Evolutionary conservation across 108 stramenopile genomes (phyloP), one percentile per base, ranked within the genome.

Genomic region (Cyclostephanos tholiformis): DNA sequence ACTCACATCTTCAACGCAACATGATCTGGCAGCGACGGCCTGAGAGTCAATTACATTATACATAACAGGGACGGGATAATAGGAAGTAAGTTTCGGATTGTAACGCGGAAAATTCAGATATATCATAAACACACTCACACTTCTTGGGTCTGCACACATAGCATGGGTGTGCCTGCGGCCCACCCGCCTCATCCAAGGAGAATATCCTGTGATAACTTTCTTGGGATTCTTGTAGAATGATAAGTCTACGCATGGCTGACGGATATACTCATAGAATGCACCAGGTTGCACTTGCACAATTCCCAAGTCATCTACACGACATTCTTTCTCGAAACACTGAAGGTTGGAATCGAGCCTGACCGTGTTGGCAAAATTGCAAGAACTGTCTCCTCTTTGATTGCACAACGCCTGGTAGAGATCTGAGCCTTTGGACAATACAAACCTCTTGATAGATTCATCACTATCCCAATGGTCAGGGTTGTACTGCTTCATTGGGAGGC

Each of bases 261-360:
- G 75, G 39, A 88, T 68, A 56, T 92, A 90, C 71, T 92, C 91
- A 50, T 83, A 91, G 55, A 80, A 86, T 5, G 85, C 60, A 41
- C 82, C 85, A 26, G 68, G 76, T 13, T 61, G 63, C 10, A 90
- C 84, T 63, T 89, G 67, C 7, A 90, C 77, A 1, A 76, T 58
- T 4, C 80, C 43, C 55, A 86, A 32, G 23, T 70, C 80, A 52
- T 90, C 84, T 25, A 93, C 58, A 25, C 77, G 66, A 67, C 89
- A 93, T 69, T 89, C 88, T 16, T 52, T 67, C 35, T 80, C 87
- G 51, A 27, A 58, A 68, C 88, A 91, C 9, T 46, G 32, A 20
- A 90, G 70, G 55, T 78, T 84, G 26, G 60, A 32, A 38, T 82
- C 74, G 27, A 90, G 69, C 2, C 56, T 35, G 23, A 90, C 84